Evolutionary conservation across 768 basidiomycete species (phyloP).

Genomic region (Psilocybe cyanescens): DNA sequence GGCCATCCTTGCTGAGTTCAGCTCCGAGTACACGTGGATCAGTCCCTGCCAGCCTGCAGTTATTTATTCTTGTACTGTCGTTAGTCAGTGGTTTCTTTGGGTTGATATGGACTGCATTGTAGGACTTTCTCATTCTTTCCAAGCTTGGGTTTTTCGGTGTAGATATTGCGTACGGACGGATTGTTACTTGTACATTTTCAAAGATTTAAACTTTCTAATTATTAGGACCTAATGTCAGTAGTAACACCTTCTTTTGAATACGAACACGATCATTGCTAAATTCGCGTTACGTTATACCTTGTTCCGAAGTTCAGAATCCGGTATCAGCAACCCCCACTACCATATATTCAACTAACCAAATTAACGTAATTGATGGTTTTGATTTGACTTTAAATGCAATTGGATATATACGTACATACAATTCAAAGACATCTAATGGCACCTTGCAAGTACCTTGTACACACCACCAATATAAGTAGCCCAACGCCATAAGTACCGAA

Average conservation of each 20-base stretch:
- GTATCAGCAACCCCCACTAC: no score
- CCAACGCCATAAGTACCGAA: no score
- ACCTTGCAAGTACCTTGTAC: no score
- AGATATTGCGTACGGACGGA: neutral
- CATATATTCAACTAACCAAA: no score
- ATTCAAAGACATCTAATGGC: no score
- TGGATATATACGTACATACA: no score
- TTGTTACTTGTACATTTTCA: conserved; percentile 7
- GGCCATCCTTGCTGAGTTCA: conserved; percentile 27
- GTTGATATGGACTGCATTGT: conserved; percentile 20
- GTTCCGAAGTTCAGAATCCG: no score
- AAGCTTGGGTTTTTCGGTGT: neutral
- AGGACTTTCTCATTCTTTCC: conserved; percentile 1
- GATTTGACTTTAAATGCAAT: no score
- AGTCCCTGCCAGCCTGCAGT: neutral
- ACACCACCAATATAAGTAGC: no score
- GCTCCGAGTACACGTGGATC: conserved; percentile 16
- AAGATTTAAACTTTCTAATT: conserved; percentile 1
- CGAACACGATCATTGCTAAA: conserved; percentile 6
- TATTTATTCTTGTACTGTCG: conserved; percentile 11
- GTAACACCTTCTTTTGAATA: conserved; percentile 11
- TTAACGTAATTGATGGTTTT: no score
- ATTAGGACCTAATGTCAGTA: neutral
- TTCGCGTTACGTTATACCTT: neutral
- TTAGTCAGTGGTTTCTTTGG: conserved; percentile 18